Evolutionary conservation across 495 filamentous ascomycete genomes (phyloP).

Genomic region (Cudoniella acicularis): DNA sequence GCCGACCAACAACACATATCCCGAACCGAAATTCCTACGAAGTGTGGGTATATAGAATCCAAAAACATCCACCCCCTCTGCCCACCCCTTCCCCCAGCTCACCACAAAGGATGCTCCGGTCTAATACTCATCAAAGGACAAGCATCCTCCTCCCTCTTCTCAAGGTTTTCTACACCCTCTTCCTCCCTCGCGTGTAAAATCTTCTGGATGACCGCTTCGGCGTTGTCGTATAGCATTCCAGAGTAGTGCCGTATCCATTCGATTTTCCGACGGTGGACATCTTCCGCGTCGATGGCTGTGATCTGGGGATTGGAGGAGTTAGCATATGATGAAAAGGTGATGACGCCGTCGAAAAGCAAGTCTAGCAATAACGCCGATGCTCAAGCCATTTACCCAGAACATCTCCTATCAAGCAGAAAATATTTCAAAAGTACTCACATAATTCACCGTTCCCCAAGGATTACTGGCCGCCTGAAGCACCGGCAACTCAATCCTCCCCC

Average conservation of each 20-base stretch:
- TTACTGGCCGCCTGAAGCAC: not conserved
- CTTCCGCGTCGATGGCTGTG: not conserved
- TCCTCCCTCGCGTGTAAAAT: not conserved
- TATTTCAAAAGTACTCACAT: not conserved
- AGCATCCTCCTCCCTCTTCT: not conserved
- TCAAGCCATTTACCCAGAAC: no score
- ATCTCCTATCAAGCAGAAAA: no score
- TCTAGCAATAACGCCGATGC: no score
- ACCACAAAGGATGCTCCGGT: not conserved
- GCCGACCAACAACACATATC: no score
- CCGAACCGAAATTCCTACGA: no score
- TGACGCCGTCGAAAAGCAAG: no score
- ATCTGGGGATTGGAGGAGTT: not conserved
- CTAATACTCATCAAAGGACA: not conserved
- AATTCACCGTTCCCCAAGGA: not conserved
- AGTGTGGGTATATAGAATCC: no score
- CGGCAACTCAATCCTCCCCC: not conserved
- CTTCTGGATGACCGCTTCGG: not conserved
- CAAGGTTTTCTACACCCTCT: not conserved
- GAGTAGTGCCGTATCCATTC: not conserved
- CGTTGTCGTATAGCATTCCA: not conserved
- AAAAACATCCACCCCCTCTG: no score
- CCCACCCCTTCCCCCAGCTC: no score
- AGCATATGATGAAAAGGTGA: no score
- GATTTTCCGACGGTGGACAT: not conserved